Evolutionary conservation across 2,329 filamentous ascomycete genomes (phyloP), one percentile per base, ranked within the genome.

Genomic region (Sphaerulina populicola): DNA sequence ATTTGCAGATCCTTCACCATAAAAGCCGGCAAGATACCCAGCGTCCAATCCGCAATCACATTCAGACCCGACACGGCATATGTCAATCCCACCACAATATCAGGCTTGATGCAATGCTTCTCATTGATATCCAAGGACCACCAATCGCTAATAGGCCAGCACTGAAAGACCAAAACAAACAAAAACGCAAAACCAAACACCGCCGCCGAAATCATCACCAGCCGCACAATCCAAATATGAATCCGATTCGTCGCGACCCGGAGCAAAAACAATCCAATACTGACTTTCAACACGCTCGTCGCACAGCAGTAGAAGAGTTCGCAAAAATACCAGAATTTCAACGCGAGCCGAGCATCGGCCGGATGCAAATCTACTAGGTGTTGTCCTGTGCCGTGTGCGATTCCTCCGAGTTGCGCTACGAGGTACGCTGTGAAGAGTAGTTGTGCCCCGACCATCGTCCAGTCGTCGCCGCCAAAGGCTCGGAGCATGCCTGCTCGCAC

Each of bases 181-280:
- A 75, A 72, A 56, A 77, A 78, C 8, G 72, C 64, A 1, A 71
- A 57, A 3, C 76, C 73, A 43, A 76, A 69, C 4, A 73, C 41
- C 1, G 70, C 64, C 2, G 74, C 72, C 8, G 72, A 63, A n/a
- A 60, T 59, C 57, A 79, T 73, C n/a, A 77, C 66, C 9, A 64
- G 50, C 52, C 71, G 71, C 38, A 79, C 72, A 51, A 74, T 70
- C 58, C 66, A 67, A 35, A 71, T 65, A 49, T 79, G 75, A n/a
- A 67, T 52, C 36, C 60, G 66, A 37, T 70, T 66, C 31, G 74
- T 64, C 0, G 76, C 74, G 15, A 80, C 69, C 44, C 77, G 73
- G 11, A 79, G 71, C 39, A 79, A 71, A 53, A 78, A 77, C n/a
- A 77, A 65, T 4, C 71, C 74, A 46, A 80, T 74, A 1, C 76